A percentile compares a stretch with the other conserved stretches of the same genome.
Conservation (phyloP, 1,139 yeast genomes). For the Geotrichum europaeum region DNA sequence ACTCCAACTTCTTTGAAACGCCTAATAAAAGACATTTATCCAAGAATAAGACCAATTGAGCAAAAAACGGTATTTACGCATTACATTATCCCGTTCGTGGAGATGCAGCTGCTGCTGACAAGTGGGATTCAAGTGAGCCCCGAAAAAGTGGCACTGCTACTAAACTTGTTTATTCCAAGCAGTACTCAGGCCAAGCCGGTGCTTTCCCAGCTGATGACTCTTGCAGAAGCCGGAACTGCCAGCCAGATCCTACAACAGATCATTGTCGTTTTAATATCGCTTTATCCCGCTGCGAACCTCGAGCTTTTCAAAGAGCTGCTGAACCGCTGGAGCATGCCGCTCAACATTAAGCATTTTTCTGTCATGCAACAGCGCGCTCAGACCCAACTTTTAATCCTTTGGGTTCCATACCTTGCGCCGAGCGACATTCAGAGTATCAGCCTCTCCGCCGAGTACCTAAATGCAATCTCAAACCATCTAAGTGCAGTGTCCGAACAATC, state of each 20-base stretch:
- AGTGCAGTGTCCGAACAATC: conserved; percentile 41
- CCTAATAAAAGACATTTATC: background rate
- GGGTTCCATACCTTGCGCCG: conserved; percentile 26
- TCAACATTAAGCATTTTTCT: conserved; percentile 23
- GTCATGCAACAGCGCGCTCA: conserved; percentile 25
- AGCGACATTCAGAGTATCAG: conserved; percentile 28
- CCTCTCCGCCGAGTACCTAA: conserved; percentile 35
- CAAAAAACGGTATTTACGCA: conserved; percentile 4
- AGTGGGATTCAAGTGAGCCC: background rate
- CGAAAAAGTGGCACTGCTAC: background rate
- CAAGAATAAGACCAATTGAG: conserved; percentile 1
- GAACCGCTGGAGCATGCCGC: conserved; percentile 25
- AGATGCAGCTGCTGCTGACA: background rate
- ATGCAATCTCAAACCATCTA: conserved; percentile 44
- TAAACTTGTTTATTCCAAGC: background rate
- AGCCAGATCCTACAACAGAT: conserved; percentile 1
- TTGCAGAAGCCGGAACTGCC: conserved; percentile 2
- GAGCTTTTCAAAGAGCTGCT: conserved; percentile 20
- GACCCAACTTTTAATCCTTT: conserved; percentile 27
- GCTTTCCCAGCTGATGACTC: conserved; percentile 3
- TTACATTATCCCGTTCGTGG: conserved; percentile 12
- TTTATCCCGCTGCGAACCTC: conserved; percentile 1
- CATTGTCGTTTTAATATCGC: background rate
- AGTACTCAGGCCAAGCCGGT: background rate
- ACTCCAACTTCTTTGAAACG: background rate